Evolutionary conservation across 2,329 filamentous ascomycete genomes (phyloP), one percentile per base, ranked within the genome.

Genomic region (Canariomyces notabilis): DNA sequence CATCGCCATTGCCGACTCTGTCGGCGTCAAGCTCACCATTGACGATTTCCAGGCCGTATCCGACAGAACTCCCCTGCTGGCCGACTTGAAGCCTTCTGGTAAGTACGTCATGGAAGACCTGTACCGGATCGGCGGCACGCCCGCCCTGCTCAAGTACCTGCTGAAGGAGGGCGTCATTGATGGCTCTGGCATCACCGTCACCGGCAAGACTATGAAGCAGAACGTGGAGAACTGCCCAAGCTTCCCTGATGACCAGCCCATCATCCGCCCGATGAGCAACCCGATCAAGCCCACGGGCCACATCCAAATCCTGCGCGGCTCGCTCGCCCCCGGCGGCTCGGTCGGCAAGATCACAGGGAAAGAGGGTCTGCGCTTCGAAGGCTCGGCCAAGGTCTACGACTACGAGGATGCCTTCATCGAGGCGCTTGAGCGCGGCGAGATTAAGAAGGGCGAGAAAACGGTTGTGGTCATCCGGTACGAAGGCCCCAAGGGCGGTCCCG

Each of bases 311-410:
- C 76, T 95, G 22, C 82, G 83, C 52, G 89, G 89, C 32, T 88
- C 89, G 49, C 79, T 95, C 31, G 89, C 90, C 1, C 90, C 89
- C 2, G 85, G 83, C 8, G 90, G 89, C 40, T 87, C 87, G 1
- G 89, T 95, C 9, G 89, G 89, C 51, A 95, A 95, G 69, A 95
- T 95, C 65, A 95, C 89, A 0, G 89, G 89, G 40, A 95, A 95
- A 70, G 89, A 95, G 67, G 89, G 90, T n/a, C 77, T 88, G 14
- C 74, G 71, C 9, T 95, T 95, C 67, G 82, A 76, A 11, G 89
- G 89, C 49, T 87, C 83, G 62, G 89, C 90, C 4, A 77, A 81
- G 34, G 87, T 89, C 53, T 95, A 89, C 65, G 77, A 95, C 67
- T 87, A 89, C 55, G 90, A 96, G 68, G 76, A 83, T 57, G 78